These are phyloP conservation scores for Atalantia buxifolia DNA, from an alignment of 345 rosid species.

Conservation along the genomic window DNA sequence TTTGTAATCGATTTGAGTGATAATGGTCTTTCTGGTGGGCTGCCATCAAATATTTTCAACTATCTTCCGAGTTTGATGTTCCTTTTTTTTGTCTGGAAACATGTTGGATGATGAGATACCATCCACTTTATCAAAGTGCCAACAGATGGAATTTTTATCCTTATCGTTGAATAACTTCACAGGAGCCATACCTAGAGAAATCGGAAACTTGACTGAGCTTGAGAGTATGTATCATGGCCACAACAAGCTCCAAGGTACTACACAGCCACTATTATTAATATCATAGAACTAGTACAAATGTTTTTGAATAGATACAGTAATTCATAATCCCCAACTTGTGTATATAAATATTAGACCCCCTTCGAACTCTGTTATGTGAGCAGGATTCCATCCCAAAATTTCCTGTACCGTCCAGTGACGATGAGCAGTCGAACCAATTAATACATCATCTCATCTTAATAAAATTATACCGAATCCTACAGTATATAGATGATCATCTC, in stretches of 20 bases:
- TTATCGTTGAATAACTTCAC: not conserved
- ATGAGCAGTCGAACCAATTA: too few relatives aligned
- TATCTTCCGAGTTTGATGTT: not conserved
- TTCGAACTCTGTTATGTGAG: too few relatives aligned
- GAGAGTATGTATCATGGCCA: not conserved
- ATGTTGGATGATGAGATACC: not conserved
- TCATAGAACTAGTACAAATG: too few relatives aligned
- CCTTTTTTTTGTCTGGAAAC: not conserved
- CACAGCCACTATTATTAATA: too few relatives aligned
- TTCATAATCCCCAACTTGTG: too few relatives aligned
- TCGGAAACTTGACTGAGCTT: conserved; percentile 13
- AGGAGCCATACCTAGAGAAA: not conserved
- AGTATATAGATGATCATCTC: too few relatives aligned
- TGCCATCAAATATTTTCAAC: not conserved
- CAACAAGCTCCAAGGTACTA: conserved; percentile 5
- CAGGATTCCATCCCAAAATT: too few relatives aligned
- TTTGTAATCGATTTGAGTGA: not conserved
- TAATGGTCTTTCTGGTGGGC: not conserved
- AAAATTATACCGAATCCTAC: too few relatives aligned
- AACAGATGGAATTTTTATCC: not conserved
- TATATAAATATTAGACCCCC: too few relatives aligned
- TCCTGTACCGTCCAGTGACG: too few relatives aligned
- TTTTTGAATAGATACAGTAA: too few relatives aligned
- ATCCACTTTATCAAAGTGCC: not conserved
- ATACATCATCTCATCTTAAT: too few relatives aligned